Conservation (phyloP, 2,329 filamentous ascomycete genomes). For the Xylaria digitata region DNA sequence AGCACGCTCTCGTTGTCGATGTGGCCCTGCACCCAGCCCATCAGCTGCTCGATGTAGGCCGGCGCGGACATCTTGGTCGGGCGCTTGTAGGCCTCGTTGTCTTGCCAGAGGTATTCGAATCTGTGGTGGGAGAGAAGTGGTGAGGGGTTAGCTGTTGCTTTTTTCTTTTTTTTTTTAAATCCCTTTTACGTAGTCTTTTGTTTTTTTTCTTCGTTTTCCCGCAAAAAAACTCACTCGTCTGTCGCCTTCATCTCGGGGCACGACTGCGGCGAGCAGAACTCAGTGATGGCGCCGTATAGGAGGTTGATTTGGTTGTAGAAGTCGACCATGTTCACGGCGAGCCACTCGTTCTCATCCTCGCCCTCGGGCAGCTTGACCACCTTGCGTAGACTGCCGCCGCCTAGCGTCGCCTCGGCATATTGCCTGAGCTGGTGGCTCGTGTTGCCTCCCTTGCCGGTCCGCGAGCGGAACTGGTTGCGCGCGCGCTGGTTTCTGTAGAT, state of each 20-base stretch:
- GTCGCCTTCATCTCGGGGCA: constrained; percentile 99
- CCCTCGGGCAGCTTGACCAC: constrained; percentile 97
- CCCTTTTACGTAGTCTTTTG: no score
- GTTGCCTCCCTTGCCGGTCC: constrained; percentile 84
- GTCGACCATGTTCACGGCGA: constrained; percentile 98
- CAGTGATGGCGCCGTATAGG: constrained; percentile 97
- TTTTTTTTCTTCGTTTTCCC: no score
- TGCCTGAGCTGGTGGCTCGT: constrained; percentile 92
- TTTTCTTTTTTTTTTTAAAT: not conserved
- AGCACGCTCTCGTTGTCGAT: constrained; percentile 97
- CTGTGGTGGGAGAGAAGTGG: constrained; percentile 55
- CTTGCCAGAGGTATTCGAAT: constrained; percentile 99
- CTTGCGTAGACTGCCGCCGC: constrained; percentile 93
- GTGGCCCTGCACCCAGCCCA: constrained; percentile 94
- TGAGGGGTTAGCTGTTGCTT: constrained; percentile 2
- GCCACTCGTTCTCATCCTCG: constrained; percentile 97
- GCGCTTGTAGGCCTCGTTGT: constrained; percentile 90
- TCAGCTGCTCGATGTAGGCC: constrained; percentile 96
- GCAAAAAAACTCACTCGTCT: constrained; percentile 77
- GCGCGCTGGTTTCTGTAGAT: constrained; percentile 80
- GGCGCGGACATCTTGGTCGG: constrained; percentile 98
- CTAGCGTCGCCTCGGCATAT: constrained; percentile 96
- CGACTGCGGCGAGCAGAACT: constrained; percentile 97
- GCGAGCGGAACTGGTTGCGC: constrained; percentile 90
- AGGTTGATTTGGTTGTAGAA: constrained; percentile 99